A percentile compares a stretch with the other conserved stretches of the same genome.
phyloP scores from a whole-genome alignment of 371 early-diverging fungal species.

The Mortierella sp. region DNA sequence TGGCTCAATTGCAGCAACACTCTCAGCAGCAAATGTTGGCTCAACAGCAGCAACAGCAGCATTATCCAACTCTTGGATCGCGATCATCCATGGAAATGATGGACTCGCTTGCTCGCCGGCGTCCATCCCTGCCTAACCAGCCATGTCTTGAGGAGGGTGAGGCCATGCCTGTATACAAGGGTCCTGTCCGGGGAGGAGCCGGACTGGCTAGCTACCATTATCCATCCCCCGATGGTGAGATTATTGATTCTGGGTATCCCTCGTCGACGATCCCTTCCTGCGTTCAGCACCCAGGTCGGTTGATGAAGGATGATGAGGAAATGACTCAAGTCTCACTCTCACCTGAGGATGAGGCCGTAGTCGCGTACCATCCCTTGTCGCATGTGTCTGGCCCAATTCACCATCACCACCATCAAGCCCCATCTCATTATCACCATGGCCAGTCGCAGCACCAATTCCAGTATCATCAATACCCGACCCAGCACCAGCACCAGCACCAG shows the following conservation, averaged over 20 bases:
- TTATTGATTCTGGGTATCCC: conserved; percentile 7
- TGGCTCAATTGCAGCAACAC: too few relatives aligned
- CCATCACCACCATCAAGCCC: conserved; percentile 2
- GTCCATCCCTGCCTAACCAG: conserved; percentile 12
- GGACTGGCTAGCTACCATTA: conserved; percentile 17
- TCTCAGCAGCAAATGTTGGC: not conserved
- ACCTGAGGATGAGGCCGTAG: conserved; percentile 27
- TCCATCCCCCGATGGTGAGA: conserved; percentile 35
- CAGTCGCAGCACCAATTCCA: not conserved
- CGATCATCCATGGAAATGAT: too few relatives aligned
- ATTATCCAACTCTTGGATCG: not conserved
- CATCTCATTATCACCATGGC: not conserved
- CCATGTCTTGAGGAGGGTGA: conserved; percentile 13
- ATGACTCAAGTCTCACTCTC: not conserved
- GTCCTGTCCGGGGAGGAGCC: not conserved
- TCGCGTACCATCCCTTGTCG: not conserved
- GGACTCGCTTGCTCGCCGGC: not conserved
- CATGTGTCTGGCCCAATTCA: not conserved
- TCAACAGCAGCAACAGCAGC: conserved; percentile 15
- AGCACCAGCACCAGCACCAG: too few relatives aligned
- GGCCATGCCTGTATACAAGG: conserved; percentile 7
- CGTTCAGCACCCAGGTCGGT: not conserved
- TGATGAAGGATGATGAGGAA: not conserved
- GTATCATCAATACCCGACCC: too few relatives aligned
- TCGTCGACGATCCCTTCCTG: not conserved